Percentiles rank a stretch among this genome's conserved stretches.
phyloP scores from a whole-genome alignment of 495 filamentous ascomycete genomes.

The Aspergillus panamensis region DNA sequence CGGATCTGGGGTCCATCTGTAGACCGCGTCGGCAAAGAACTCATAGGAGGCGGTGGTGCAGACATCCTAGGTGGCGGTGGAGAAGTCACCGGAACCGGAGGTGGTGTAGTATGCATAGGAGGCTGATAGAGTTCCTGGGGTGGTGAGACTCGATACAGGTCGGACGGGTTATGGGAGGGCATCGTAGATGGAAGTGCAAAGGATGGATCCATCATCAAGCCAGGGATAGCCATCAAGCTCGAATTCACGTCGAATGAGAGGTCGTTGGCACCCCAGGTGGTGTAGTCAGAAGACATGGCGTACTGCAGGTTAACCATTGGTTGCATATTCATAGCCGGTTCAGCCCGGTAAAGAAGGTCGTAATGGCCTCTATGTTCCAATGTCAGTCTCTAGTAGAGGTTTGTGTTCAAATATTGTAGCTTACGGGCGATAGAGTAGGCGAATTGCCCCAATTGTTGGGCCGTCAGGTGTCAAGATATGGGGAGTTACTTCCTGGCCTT shows the following conservation, averaged over 20 bases:
- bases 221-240: conserved; percentile 49
- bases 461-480: conserved; percentile 62
- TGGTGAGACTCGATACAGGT: conserved; percentile 43
- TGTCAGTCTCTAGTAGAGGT: background rate
- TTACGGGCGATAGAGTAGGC: conserved; percentile 69
- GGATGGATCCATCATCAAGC: conserved; percentile 42
- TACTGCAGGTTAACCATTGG: conserved; percentile 46
- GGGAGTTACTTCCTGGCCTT: conserved; percentile 73
- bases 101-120: conserved; percentile 35
- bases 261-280: conserved; percentile 40
- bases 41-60: conserved; percentile 38
- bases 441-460: conserved; percentile 53
- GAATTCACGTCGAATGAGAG: conserved; percentile 51
- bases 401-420: conserved; percentile 24
- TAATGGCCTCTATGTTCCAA: conserved; percentile 69
- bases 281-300: conserved; percentile 43
- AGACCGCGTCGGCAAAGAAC: conserved; percentile 34
- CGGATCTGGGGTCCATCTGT: conserved; percentile 44
- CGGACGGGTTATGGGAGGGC: conserved; percentile 40
- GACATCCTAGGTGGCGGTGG: conserved; percentile 31
- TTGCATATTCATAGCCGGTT: conserved; percentile 50
- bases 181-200: conserved; percentile 43
- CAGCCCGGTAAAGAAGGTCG: conserved; percentile 80
- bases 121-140: conserved; percentile 41
- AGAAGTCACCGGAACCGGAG: conserved; percentile 33